A percentile compares a stretch with the other conserved stretches of the same genome.
phyloP scores from a whole-genome alignment of 2,329 filamentous ascomycete species.

The Coniella vitis region DNA sequence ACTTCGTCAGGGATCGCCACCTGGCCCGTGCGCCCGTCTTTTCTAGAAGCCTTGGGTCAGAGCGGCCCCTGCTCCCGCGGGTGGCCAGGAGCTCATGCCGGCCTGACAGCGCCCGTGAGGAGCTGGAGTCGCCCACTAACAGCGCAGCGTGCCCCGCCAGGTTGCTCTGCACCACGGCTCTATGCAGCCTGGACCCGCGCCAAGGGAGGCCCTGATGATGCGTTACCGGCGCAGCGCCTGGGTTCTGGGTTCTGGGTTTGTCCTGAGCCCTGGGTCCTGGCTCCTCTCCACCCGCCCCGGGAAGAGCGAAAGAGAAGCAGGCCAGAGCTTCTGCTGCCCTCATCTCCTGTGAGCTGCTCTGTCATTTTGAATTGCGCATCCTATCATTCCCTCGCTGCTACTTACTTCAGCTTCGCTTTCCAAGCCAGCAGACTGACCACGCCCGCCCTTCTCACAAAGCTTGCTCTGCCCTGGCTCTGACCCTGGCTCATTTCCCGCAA shows the following conservation, averaged over 20 bases:
- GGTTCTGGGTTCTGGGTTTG: no score
- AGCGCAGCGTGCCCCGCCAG: background rate
- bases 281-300: slow-evolving; percentile 12
- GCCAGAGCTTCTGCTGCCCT: slow-evolving; percentile 14
- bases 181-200: no score
- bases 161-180: background rate
- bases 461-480: no score
- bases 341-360: slow-evolving; percentile 5
- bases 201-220: background rate
- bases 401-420: slow-evolving; percentile 1
- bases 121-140: background rate
- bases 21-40: slow-evolving; percentile 8
- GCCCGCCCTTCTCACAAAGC: no score
- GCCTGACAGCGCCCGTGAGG: slow-evolving; percentile 1
- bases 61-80: slow-evolving; percentile 13
- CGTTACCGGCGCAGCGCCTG: background rate
- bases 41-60: slow-evolving; percentile 17
- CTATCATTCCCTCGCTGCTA: slow-evolving; percentile 15
- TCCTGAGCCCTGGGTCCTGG: no score
- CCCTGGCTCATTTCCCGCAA: no score
- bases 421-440: no score
- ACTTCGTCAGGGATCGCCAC: no score
- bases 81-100: slow-evolving; percentile 7
- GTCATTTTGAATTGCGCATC: slow-evolving; percentile 2
- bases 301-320: slow-evolving; percentile 13